These are phyloP conservation scores for Naganishia antarctica DNA, from an alignment of 768 basidiomycete genomes.

Conservation along the genomic window DNA sequence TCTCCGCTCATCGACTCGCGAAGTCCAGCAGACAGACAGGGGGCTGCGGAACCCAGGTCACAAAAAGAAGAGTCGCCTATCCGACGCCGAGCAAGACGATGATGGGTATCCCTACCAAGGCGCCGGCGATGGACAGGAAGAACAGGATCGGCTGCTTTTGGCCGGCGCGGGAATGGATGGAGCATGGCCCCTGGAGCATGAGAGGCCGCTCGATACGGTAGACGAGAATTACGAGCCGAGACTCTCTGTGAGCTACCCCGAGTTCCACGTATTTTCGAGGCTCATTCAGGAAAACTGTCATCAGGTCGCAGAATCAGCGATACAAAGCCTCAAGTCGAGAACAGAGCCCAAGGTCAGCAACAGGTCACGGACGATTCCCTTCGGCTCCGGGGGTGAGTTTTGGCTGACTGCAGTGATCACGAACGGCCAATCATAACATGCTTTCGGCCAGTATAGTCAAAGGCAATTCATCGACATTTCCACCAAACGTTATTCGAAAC, in stretches of 20 bases:
- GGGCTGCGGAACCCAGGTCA: not conserved
- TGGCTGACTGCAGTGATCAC: not conserved
- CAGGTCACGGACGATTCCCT: constrained; percentile 18
- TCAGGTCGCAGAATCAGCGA: constrained; percentile 11
- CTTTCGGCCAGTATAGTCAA: not conserved
- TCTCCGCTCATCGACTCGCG: too few species aligned
- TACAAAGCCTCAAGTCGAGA: not conserved
- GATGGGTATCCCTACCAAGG: not conserved
- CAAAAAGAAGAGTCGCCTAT: constrained; percentile 3
- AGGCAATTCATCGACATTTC: constrained; percentile 43
- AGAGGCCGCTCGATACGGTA: not conserved
- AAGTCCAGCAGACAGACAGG: not conserved
- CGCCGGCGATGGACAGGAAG: not conserved
- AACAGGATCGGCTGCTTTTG: constrained; percentile 18
- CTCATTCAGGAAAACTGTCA: not conserved
- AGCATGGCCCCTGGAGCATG: constrained; percentile 7
- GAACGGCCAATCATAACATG: not conserved
- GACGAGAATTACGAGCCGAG: not conserved
- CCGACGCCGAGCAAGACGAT: constrained; percentile 1
- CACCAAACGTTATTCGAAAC: constrained; percentile 89
- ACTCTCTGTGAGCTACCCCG: not conserved
- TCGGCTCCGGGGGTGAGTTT: constrained; percentile 18
- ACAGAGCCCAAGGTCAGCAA: constrained; percentile 13
- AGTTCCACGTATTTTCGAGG: not conserved
- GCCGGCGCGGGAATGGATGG: constrained; percentile 22